These are phyloP conservation scores for Boletus barrowsii DNA, from an alignment of 768 basidiomycete genomes.

Conservation along the genomic window DNA sequence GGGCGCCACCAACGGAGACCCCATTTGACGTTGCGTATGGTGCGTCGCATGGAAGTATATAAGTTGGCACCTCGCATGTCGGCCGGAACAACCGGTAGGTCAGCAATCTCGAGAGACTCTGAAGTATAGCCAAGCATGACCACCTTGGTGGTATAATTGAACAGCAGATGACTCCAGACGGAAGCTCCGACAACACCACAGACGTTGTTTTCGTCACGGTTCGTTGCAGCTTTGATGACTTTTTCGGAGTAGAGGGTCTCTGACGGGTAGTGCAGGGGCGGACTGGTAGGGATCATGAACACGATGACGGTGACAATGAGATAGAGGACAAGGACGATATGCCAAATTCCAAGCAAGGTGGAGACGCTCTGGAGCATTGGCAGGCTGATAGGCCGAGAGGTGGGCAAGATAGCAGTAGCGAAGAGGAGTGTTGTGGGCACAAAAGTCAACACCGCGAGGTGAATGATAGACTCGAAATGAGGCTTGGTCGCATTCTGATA, in stretches of 20 bases:
- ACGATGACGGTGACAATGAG: constrained; percentile 41
- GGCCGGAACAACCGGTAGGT: constrained; percentile 78
- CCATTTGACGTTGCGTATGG: constrained; percentile 49
- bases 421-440: constrained; percentile 45
- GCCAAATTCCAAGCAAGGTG: constrained; percentile 44
- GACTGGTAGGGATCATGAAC: constrained; percentile 63
- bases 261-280: constrained; percentile 70
- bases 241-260: constrained; percentile 74
- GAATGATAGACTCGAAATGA: constrained; percentile 51
- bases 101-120: constrained; percentile 77
- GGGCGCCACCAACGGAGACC: constrained; percentile 58
- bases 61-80: constrained; percentile 66
- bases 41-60: constrained; percentile 61
- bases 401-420: constrained; percentile 56
- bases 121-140: constrained; percentile 78
- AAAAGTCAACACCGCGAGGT: constrained; percentile 57
- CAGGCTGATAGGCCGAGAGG: constrained; percentile 34
- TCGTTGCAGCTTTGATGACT: constrained; percentile 55
- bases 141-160: constrained; percentile 85
- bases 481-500: constrained; percentile 38
- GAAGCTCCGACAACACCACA: constrained; percentile 54
- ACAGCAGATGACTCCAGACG: constrained; percentile 53
- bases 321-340: constrained; percentile 50
- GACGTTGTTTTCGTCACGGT: constrained; percentile 70
- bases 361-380: constrained; percentile 21